phyloP scores from a whole-genome alignment of 345 rosid species.

The Brassica carinata region DNA sequence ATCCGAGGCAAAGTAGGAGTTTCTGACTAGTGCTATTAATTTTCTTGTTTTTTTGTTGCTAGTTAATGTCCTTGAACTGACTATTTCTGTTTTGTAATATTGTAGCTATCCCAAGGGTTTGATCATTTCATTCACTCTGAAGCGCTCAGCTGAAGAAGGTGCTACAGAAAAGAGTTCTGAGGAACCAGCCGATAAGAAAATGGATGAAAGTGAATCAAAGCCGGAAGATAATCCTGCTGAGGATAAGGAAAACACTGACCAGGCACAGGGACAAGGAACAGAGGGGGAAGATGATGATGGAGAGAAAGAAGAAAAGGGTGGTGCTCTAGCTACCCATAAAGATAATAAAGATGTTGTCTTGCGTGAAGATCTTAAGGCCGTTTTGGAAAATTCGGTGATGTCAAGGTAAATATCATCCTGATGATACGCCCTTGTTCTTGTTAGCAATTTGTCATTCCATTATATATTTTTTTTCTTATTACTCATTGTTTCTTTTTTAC shows the following conservation, averaged over 20 bases:
- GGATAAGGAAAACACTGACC: slow-evolving; percentile 43
- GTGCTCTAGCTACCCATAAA: slow-evolving; percentile 50
- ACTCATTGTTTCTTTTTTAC: not conserved
- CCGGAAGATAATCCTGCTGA: slow-evolving; percentile 41
- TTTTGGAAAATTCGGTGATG: slow-evolving; percentile 74
- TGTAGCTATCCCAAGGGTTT: slow-evolving; percentile 86
- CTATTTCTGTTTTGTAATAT: slow-evolving; percentile 24
- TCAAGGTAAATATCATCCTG: no score
- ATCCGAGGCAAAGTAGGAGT: slow-evolving; percentile 55
- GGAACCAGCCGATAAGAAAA: slow-evolving; percentile 38
- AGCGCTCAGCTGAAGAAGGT: slow-evolving; percentile 48
- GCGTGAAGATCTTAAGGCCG: slow-evolving; percentile 88
- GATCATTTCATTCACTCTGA: slow-evolving; percentile 80
- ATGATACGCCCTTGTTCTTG: no score
- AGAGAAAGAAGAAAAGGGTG: slow-evolving; percentile 51
- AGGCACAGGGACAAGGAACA: slow-evolving; percentile 43
- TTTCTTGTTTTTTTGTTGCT: no score
- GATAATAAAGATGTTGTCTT: slow-evolving; percentile 68
- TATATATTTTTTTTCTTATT: no score
- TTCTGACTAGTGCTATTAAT: not conserved
- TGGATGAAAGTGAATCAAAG: slow-evolving; percentile 40
- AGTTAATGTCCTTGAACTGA: slow-evolving; percentile 24
- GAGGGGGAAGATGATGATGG: slow-evolving; percentile 48
- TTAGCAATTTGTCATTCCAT: no score
- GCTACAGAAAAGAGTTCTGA: slow-evolving; percentile 44